phyloP scores from a whole-genome alignment of 2,329 filamentous ascomycete species.

The Trichophyton benhamiae region DNA sequence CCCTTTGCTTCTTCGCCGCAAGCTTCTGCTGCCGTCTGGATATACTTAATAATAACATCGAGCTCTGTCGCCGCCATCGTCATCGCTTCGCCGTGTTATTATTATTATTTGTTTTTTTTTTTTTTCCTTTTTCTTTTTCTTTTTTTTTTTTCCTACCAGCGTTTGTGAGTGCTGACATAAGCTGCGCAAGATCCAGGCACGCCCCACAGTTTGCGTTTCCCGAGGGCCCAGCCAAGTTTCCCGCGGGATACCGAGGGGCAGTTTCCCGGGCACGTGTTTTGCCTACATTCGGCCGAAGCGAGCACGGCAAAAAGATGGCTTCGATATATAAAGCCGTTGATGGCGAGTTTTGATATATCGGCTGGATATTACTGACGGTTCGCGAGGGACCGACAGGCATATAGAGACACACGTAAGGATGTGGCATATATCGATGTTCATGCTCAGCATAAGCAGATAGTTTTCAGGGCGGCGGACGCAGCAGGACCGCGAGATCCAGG shows the following conservation, averaged over 20 bases:
- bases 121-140: neutral
- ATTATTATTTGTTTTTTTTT: neutral
- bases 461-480: neutral
- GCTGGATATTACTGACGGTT: too few species aligned
- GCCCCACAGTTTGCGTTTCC: neutral
- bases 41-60: neutral
- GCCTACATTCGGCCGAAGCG: neutral
- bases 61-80: neutral
- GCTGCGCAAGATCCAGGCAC: neutral
- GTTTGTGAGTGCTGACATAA: neutral
- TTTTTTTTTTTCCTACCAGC: neutral
- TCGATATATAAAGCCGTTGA: too few species aligned
- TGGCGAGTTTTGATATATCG: too few species aligned
- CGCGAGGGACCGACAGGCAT: neutral
- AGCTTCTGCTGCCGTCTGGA: too few species aligned
- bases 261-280: neutral
- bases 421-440: neutral
- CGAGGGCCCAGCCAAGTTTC: neutral
- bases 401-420: neutral
- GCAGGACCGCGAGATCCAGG: neutral
- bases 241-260: neutral
- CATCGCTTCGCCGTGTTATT: too few species aligned
- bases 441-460: neutral
- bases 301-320: neutral
- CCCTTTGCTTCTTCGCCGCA: neutral